These are phyloP conservation scores for Solidago caesia DNA, from an alignment of 129 eudicot species.

Conservation along the genomic window DNA sequence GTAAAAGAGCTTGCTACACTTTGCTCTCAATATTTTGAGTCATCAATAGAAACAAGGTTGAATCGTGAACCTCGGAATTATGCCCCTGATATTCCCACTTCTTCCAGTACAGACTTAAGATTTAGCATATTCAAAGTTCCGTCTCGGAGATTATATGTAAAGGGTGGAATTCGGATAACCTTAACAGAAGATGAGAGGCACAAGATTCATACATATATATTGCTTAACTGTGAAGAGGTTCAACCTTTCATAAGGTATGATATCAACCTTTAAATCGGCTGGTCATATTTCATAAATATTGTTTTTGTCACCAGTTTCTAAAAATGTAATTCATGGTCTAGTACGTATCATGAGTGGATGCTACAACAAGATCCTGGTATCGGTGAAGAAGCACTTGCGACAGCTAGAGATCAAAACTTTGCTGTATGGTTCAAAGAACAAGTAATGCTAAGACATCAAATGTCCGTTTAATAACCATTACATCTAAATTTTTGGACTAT, in stretches of 20 bases:
- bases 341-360: neutral
- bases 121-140: neutral
- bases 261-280: no score
- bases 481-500: no score
- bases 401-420: neutral
- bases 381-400: neutral
- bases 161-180: neutral
- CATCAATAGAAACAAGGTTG: neutral
- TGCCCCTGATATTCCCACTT: neutral
- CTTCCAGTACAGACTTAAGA: neutral
- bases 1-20: neutral
- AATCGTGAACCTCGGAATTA: constrained; percentile 5
- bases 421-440: neutral
- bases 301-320: no score
- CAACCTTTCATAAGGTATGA: no score
- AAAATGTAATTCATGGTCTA: no score
- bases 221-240: neutral
- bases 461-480: no score
- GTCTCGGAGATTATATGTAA: neutral
- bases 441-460: neutral
- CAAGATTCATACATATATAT: no score
- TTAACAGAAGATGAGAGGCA: neutral
- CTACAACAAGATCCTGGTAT: neutral
- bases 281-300: no score
- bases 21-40: neutral